Evolutionary conservation across 331 rosid species (phyloP).

Genomic region (Arachis monticola): DNA sequence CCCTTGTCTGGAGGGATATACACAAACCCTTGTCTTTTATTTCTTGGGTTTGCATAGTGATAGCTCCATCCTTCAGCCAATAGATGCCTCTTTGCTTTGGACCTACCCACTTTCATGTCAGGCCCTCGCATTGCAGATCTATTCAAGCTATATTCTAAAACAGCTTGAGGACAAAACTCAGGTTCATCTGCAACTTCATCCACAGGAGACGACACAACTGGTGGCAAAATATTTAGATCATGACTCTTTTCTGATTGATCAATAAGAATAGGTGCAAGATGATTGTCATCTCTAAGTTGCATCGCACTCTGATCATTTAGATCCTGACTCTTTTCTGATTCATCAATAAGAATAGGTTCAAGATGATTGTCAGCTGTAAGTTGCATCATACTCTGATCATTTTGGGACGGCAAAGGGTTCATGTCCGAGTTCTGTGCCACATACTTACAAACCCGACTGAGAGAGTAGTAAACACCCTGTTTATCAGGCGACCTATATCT

Average conservation of each 20-base stretch:
- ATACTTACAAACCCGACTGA: constrained; percentile 49
- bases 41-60: background rate
- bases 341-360: constrained; percentile 29
- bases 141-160: constrained; percentile 44
- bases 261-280: too few relatives aligned
- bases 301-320: too few relatives aligned
- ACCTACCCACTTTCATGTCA: constrained; percentile 19
- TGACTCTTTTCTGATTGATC: constrained; percentile 42
- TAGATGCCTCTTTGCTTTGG: constrained; percentile 58
- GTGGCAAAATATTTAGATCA: constrained; percentile 36
- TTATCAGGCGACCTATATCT: constrained; percentile 51
- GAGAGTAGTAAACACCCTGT: constrained; percentile 42
- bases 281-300: too few relatives aligned
- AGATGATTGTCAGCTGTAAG: constrained; percentile 13
- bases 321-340: constrained; percentile 41
- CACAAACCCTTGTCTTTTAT: constrained; percentile 26
- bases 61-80: constrained; percentile 58
- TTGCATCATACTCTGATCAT: constrained; percentile 28
- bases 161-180: constrained; percentile 54
- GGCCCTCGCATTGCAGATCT: background rate
- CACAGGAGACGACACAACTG: constrained; percentile 21
- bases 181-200: constrained; percentile 35
- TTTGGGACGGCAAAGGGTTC: constrained; percentile 36
- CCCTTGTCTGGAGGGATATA: constrained; percentile 56
- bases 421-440: constrained; percentile 25